Base-by-base conservation (phyloP, 163 green algal genomes). In the Coccomyxa subellipsoidea region DNA sequence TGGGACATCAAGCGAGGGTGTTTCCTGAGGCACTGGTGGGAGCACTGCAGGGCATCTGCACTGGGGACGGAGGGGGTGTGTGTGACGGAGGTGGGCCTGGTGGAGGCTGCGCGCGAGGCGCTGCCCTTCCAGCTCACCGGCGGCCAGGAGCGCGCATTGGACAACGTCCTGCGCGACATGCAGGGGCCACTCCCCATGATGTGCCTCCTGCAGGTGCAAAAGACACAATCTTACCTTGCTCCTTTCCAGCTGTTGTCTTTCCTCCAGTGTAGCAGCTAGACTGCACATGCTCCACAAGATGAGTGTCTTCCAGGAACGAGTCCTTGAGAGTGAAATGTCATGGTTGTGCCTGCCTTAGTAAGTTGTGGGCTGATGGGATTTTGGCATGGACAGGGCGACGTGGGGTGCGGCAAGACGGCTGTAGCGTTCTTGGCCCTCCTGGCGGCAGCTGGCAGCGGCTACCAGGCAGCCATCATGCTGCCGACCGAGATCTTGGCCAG, bases 381-480 rank as follows among this genome's bases (percentile, higher is more conserved):
- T 59, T 59, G 47, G 47, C 47, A 59, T 73, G 66, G 90, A 29
- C 91, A 98, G 89, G 96, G 96, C 8, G 96, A 99, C 81, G 96
- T 99, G n/a, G 96, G 96, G 7, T 95, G 90, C 66, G 96, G 96
- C 82, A 99, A 99, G 89, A 99, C 96, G 0, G 90, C 90, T 12
- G 94, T 99, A 35, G 95, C 95, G 5, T 84, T 98, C 36, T 80
- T 98, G 73, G 90, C 94, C 1, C 85, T 96, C 85, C 79, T 98
- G 79, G 91, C 89, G 15, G 92, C 89, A 0, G 90, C 88, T 8
- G 90, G 87, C 5, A 85, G 79, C n/a, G 93, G 93, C 39, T 91
- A 88, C 39, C 93, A 98, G 91, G 94, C 83, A 0, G 90, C 94
- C 38, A 81, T 99, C 66, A 93, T 99, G 88, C 93, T 88, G 0